Base-by-base conservation (phyloP, 805 yeast species). In the Metschnikowia vanudenii region DNA sequence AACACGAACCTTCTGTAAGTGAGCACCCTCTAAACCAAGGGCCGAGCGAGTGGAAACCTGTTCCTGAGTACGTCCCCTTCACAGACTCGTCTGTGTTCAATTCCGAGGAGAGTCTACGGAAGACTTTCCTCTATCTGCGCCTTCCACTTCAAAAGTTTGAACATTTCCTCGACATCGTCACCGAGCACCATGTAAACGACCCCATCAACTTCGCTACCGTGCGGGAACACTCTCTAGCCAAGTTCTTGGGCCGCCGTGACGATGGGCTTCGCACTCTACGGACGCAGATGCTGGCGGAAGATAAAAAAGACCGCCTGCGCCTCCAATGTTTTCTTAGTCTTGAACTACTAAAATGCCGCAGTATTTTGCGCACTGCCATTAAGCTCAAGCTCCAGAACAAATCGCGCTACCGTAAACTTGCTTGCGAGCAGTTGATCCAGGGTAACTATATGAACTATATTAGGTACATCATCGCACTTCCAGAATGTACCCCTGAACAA, bases 151-250 rank as follows among this genome's bases (percentile, higher is more conserved):
- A 62, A 43, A 45, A 71, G n/a, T 72, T 55, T 45, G 58, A 62
- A 40, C 59, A 55, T 36, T 71, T 65, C 45, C 57, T 71, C 17
- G 65, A 63, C 13, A 55, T 63, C 9, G 33, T 71, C 9, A 39
- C 58, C 16, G 67, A 58, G 11, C 68, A 65, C 37, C 74, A 64
- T 35, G 49, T 50, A 11, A 59, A 60, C 37, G 76, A 72, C 50
- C 69, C 76, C 0, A 58, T 69, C 10, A 70, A 63, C 43, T 71
- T 71, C 55, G 69, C 74, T 7, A 60, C 54, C 29, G 60, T 65
- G 14, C 48, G 74, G 11, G 63, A 60, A 29, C 65, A 65, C 24
- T 65, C 69, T 6, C 46, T 68, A 30, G 47, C 50, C 2, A 68
- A 66, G 34, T 67, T 68, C 31, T 50, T 66, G 4, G 38, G 37